Evolutionary conservation across 129 eudicot genomes (phyloP).

Genomic region (Silybum marianum): DNA sequence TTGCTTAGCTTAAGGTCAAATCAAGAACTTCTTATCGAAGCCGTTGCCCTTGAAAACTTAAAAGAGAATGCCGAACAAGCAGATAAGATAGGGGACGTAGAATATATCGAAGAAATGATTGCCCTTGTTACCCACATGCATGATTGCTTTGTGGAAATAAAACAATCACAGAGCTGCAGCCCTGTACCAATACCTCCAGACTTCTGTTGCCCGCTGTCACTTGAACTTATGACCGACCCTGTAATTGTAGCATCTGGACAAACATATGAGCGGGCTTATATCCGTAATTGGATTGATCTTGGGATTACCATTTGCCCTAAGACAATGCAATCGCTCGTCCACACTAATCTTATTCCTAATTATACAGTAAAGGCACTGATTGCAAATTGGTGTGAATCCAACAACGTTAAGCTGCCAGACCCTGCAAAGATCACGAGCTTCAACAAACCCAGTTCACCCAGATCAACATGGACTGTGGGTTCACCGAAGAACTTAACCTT

Average conservation of each 20-base stretch:
- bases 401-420: slow-evolving; percentile 81
- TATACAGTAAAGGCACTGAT: slow-evolving; percentile 95
- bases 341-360: slow-evolving; percentile 89
- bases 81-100: slow-evolving; percentile 75
- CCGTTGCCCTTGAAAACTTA: slow-evolving; percentile 91
- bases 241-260: slow-evolving; percentile 98
- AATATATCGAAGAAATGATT: slow-evolving; percentile 76
- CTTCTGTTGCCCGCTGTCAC: slow-evolving; percentile 97
- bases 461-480: slow-evolving; percentile 33
- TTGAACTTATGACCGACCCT: slow-evolving; percentile 96
- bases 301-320: slow-evolving; percentile 95
- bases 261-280: slow-evolving; percentile 89
- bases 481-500: slow-evolving; percentile 38
- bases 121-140: slow-evolving; percentile 83
- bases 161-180: slow-evolving; percentile 66
- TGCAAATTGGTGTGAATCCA: slow-evolving; percentile 88
- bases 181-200: slow-evolving; percentile 85
- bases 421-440: slow-evolving; percentile 50
- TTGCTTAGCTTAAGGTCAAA: slow-evolving; percentile 76
- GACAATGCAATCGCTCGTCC: slow-evolving; percentile 83
- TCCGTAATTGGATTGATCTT: slow-evolving; percentile 87
- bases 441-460: slow-evolving; percentile 54
- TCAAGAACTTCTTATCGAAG: slow-evolving; percentile 87
- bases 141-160: slow-evolving; percentile 60
- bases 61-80: slow-evolving; percentile 97